Evolutionary conservation across 768 basidiomycete genomes (phyloP), one percentile per base, ranked within the genome.

Genomic region (Pisolithus orientalis): DNA sequence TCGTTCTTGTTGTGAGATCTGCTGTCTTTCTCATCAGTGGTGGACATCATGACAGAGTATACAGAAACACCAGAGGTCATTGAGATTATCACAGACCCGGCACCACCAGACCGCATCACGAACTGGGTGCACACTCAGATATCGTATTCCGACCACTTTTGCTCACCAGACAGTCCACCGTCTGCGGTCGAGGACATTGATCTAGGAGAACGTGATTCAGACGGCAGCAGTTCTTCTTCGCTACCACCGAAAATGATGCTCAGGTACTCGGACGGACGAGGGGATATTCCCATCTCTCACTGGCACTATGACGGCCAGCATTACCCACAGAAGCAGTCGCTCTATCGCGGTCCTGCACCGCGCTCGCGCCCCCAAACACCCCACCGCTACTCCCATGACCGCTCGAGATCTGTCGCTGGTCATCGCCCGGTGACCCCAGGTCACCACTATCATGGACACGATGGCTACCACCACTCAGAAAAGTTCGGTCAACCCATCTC

Each of bases 211-310:
- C 54, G 51, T 50, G 72, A 68, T 6, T 76, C 76, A 4, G 76
- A 77, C 59, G 66, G 65, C 0, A 71, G 66, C 52, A 77, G 74
- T 56, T 57, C 64, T 14, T 70, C 70, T 53, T 78, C 77, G 0
- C 59, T 80, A 10, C 87, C 87, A 1, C 87, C 87, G 4, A 80
- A 78, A 59, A 87, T 90, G 84, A 68, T 88, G 53, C 68, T 89
- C 59, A 79, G 79, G 50, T 90, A 82, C 64, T 73, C 70, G 21
- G 81, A 85, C 61, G 85, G 87, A 3, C 65, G 82, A 38, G 76
- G 76, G 2, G 83, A 87, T 66, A 66, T 83, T 7, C 82, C 84
- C 34, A 83, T 87, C 60, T 76, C 80, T n/a, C 66, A 74, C 47
- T 64, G 65, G 59, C 71, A 70, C 57, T 61, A 68, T 16, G 66